Evolutionary conservation across 192 early-diverging fungal genomes (phyloP).

Genomic region (Ambispora gerdemannii): DNA sequence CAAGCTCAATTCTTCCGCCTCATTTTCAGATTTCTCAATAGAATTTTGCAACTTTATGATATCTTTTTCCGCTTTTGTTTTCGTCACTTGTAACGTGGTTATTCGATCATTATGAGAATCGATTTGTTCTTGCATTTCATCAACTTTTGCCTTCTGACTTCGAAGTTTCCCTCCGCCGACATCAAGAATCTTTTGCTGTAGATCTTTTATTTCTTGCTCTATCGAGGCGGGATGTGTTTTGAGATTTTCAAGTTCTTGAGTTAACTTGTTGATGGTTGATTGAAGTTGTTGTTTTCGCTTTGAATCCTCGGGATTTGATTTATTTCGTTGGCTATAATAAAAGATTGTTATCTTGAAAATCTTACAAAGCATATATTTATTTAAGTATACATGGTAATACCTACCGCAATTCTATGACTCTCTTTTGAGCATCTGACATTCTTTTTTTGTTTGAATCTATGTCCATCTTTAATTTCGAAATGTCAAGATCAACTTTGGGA

Average conservation of each 20-base stretch:
- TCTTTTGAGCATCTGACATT: constrained; percentile 65
- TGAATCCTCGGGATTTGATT: constrained; percentile 53
- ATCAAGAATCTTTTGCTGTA: constrained; percentile 90
- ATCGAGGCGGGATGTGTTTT: constrained; percentile 60
- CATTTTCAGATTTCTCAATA: constrained; percentile 60
- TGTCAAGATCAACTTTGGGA: constrained; percentile 56
- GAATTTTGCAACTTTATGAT: constrained; percentile 64
- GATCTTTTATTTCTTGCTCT: constrained; percentile 70
- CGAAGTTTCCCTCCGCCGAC: constrained; percentile 86
- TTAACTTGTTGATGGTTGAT: constrained; percentile 45
- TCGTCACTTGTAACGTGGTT: constrained; percentile 70
- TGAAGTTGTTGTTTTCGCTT: constrained; percentile 51
- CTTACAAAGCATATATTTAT: no score
- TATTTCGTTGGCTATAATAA: constrained; percentile 40
- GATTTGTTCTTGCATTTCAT: constrained; percentile 76
- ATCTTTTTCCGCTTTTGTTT: constrained; percentile 73
- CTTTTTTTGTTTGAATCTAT: constrained; percentile 61
- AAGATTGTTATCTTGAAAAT: no score
- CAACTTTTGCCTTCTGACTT: constrained; percentile 80
- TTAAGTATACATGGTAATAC: no score
- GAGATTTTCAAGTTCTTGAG: constrained; percentile 45
- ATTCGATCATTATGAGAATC: constrained; percentile 61
- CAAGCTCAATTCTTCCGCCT: constrained; percentile 60
- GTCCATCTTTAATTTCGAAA: constrained; percentile 74
- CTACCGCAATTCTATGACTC: constrained; percentile 57